Evolutionary conservation across 1,139 yeast genomes (phyloP).

Genomic region (Groenewaldozyma auringiensis): DNA sequence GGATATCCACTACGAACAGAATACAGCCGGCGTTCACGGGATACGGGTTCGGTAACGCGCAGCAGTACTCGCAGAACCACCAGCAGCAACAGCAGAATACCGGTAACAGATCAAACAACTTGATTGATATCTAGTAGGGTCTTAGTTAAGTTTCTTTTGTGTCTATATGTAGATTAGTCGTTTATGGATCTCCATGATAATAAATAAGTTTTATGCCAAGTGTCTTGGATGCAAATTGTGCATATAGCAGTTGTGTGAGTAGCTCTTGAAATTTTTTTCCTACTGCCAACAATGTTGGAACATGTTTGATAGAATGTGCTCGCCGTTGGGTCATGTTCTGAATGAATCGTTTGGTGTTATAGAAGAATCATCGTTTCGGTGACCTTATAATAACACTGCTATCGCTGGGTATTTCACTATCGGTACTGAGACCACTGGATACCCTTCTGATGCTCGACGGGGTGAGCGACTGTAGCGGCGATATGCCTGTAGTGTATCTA

Average conservation of each 20-base stretch:
- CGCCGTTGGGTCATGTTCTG: too few species aligned
- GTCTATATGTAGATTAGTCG: not conserved
- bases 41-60: conserved; percentile 81
- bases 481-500: conserved; percentile 4
- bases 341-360: too few species aligned
- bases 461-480: conserved; percentile 6
- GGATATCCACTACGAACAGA: conserved; percentile 52
- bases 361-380: not conserved
- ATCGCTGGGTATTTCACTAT: conserved; percentile 4
- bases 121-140: conserved; percentile 5
- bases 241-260: too few species aligned
- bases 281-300: too few species aligned
- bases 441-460: conserved; percentile 5
- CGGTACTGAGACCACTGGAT: not conserved
- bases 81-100: conserved; percentile 21
- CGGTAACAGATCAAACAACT: conserved; percentile 5
- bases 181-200: too few species aligned
- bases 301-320: too few species aligned
- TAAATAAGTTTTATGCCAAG: too few species aligned
- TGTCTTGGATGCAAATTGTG: too few species aligned
- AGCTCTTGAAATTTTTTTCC: too few species aligned
- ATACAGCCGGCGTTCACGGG: conserved; percentile 74
- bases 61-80: conserved; percentile 29
- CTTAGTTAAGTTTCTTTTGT: not conserved
- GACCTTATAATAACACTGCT: conserved; percentile 15